These are phyloP conservation scores for Stachybotrys chlorohalonatus DNA, from an alignment of 2,329 filamentous ascomycete species.

Conservation along the genomic window DNA sequence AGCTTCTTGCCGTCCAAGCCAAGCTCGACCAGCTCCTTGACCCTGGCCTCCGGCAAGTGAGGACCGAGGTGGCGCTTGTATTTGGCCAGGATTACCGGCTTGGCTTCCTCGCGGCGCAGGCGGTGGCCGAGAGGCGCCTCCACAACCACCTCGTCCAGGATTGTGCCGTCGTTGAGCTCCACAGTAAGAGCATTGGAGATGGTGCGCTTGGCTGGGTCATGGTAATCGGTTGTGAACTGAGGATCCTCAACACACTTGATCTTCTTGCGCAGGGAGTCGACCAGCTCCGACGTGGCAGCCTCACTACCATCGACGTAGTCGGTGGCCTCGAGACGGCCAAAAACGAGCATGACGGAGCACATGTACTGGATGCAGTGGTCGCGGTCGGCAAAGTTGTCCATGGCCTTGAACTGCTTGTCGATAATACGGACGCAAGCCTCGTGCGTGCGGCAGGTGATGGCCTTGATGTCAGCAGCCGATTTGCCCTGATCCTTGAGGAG, in stretches of 20 bases:
- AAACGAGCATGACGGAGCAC: constrained; percentile 92
- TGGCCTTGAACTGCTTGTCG: constrained; percentile 99
- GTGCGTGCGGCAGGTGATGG: constrained; percentile 89
- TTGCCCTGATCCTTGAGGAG: constrained; percentile 79
- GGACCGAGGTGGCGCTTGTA: constrained; percentile 85
- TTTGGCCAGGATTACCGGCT: constrained; percentile 93
- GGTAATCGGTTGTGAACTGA: constrained; percentile 91
- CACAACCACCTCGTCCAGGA: constrained; percentile 82
- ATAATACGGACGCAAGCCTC: constrained; percentile 99
- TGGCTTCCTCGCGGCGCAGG: constrained; percentile 86
- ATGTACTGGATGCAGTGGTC: constrained; percentile 99
- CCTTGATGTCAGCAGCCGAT: constrained; percentile 87
- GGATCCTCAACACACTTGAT: constrained; percentile 96
- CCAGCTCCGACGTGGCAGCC: constrained; percentile 79
- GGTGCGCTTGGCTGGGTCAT: constrained; percentile 84
- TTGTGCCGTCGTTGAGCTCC: constrained; percentile 86
- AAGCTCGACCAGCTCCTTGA: constrained; percentile 75
- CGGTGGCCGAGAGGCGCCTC: constrained; percentile 93
- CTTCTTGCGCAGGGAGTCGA: constrained; percentile 85
- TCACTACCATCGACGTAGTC: constrained; percentile 93
- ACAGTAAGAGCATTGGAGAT: constrained; percentile 97
- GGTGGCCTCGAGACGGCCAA: constrained; percentile 82
- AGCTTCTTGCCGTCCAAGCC: constrained; percentile 67
- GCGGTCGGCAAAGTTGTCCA: constrained; percentile 99
- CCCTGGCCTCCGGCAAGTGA: constrained; percentile 68